Percentiles rank a stretch among this genome's conserved stretches.
phyloP scores from a whole-genome alignment of 306 rosid genomes.

The Leucaena leucocephala region DNA sequence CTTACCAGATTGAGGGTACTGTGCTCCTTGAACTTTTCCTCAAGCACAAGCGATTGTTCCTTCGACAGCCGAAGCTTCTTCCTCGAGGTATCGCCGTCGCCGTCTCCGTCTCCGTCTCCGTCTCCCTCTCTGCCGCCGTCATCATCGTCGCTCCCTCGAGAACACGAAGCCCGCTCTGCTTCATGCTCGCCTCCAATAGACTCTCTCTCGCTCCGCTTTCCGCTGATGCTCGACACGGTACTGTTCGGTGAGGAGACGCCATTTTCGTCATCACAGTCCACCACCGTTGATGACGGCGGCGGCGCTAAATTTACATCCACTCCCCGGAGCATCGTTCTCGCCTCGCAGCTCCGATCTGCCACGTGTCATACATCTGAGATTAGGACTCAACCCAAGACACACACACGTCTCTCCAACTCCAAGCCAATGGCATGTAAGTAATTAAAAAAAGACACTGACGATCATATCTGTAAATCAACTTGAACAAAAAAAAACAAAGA shows the following conservation, averaged over 20 bases:
- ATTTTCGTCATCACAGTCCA: constrained; percentile 61
- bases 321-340: constrained; percentile 56
- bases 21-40: constrained; percentile 90
- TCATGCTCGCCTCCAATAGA: constrained; percentile 61
- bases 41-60: constrained; percentile 81
- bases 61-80: constrained; percentile 86
- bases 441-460: constrained; percentile 4
- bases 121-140: constrained; percentile 38
- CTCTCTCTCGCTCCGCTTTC: constrained; percentile 82
- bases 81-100: constrained; percentile 46
- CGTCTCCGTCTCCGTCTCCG: background rate
- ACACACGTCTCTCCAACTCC: background rate
- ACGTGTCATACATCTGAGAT: constrained; percentile 3
- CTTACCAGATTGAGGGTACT: constrained; percentile 84
- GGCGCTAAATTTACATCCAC: constrained; percentile 63
- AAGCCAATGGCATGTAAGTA: constrained; percentile 26
- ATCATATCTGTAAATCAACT: background rate
- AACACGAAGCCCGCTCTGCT: constrained; percentile 68
- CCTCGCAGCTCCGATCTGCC: constrained; percentile 58
- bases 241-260: constrained; percentile 91
- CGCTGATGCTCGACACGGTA: constrained; percentile 80
- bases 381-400: background rate
- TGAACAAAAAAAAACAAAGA: background rate
- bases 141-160: constrained; percentile 69
- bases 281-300: constrained; percentile 14